These are phyloP conservation scores for Amanita phalloides DNA, from an alignment of 768 basidiomycete genomes.

Conservation along the genomic window DNA sequence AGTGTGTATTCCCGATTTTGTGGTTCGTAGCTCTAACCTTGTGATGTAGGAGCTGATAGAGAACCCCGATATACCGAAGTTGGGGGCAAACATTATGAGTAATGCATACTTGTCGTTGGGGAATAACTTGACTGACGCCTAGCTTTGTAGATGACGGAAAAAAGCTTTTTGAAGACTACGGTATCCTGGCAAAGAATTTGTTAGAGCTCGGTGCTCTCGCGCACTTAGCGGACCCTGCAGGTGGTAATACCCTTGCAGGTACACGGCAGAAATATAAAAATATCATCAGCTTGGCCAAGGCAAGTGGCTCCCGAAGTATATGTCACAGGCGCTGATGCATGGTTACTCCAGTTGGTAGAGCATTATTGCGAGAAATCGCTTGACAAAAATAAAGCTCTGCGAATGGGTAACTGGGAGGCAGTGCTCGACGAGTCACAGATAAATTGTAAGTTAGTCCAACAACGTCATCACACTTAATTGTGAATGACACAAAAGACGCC, in stretches of 20 bases:
- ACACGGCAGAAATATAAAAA: conserved; percentile 12
- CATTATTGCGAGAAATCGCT: conserved; percentile 20
- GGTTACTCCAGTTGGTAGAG: conserved; percentile 17
- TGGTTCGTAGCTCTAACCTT: background rate
- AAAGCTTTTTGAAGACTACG: conserved; percentile 28
- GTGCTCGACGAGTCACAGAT: conserved; percentile 13
- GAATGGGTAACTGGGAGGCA: conserved; percentile 25
- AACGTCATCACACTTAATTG: background rate
- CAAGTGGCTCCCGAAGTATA: conserved; percentile 1
- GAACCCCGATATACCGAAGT: conserved; percentile 17
- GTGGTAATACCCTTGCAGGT: background rate
- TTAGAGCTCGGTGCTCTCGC: conserved; percentile 25
- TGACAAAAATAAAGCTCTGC: conserved; percentile 16
- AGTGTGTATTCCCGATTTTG: conserved; percentile 3
- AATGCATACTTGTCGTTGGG: background rate
- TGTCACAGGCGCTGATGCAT: background rate
- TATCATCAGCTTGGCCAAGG: conserved; percentile 23
- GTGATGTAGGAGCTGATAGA: conserved; percentile 19
- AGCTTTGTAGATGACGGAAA: conserved; percentile 21
- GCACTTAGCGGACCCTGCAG: conserved; percentile 17
- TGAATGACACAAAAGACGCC: conserved; percentile 16
- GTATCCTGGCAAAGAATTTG: conserved; percentile 21
- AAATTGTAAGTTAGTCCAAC: conserved; percentile 15
- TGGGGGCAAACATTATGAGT: conserved; percentile 25
- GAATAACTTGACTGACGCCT: background rate